A percentile compares a stretch with the other conserved stretches of the same genome.
Conservation (phyloP, 2,329 filamentous ascomycete genomes). For the Chaetomiaceae sp. region DNA sequence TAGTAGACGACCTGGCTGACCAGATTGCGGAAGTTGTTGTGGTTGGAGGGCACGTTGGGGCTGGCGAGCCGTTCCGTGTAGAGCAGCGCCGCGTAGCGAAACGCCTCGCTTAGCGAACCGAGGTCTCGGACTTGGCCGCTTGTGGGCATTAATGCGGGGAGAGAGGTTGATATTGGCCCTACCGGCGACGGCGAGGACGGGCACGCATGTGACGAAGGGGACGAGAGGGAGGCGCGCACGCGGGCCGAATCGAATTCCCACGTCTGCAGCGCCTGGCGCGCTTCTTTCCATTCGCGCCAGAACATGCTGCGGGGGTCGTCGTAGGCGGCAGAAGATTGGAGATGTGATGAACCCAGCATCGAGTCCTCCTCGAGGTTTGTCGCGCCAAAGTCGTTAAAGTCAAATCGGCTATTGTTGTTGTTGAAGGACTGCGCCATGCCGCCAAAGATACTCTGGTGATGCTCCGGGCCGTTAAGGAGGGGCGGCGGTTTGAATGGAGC, state of each 20-base stretch:
- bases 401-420: slow-evolving; percentile 42
- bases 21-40: slow-evolving; percentile 76
- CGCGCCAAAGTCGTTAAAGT: slow-evolving; percentile 62
- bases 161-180: slow-evolving; percentile 5
- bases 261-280: slow-evolving; percentile 68
- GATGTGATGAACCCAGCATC: slow-evolving; percentile 37
- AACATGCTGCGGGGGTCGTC: slow-evolving; percentile 63
- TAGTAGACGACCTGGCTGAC: slow-evolving; percentile 80
- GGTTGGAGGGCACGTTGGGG: slow-evolving; percentile 65
- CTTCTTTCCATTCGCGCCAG: slow-evolving; percentile 81
- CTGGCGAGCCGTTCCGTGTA: slow-evolving; percentile 85
- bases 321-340: slow-evolving; percentile 41
- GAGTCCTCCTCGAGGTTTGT: slow-evolving; percentile 50
- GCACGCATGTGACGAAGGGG: slow-evolving; percentile 7
- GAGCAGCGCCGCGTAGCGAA: slow-evolving; percentile 81
- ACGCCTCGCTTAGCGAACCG: slow-evolving; percentile 79
- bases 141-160: slow-evolving; percentile 35
- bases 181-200: neutral
- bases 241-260: slow-evolving; percentile 68
- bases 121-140: slow-evolving; percentile 67
- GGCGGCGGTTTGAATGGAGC: slow-evolving; percentile 37
- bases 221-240: slow-evolving; percentile 43
- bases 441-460: slow-evolving; percentile 28
- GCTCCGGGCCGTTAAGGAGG: slow-evolving; percentile 25
- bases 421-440: slow-evolving; percentile 45